A percentile compares a stretch with the other conserved stretches of the same genome.
Conservation (phyloP, 768 basidiomycete genomes). For the Boletellus emodensis region DNA sequence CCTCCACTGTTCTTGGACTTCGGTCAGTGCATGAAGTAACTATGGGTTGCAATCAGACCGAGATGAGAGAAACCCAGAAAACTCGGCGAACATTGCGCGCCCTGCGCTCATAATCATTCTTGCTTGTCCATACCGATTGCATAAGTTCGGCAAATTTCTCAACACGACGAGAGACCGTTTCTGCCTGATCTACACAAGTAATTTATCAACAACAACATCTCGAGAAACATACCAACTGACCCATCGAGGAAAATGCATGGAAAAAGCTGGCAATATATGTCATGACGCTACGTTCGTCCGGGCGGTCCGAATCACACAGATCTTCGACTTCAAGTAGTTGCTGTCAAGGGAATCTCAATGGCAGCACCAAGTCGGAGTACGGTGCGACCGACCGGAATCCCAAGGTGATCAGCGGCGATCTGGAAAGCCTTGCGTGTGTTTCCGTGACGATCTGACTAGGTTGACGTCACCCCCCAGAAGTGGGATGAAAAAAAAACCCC, state of each 20-base stretch:
- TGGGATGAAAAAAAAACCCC: not conserved
- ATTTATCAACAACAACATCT: not conserved
- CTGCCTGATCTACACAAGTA: conserved; percentile 71
- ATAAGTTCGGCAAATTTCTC: conserved; percentile 96
- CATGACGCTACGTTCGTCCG: conserved; percentile 97
- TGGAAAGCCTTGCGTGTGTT: conserved; percentile 88
- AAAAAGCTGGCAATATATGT: conserved; percentile 97
- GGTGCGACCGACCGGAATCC: conserved; percentile 70
- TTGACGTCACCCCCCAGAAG: conserved; percentile 8
- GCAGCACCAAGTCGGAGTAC: not conserved
- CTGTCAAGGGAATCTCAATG: conserved; percentile 36
- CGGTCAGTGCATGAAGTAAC: conserved; percentile 64
- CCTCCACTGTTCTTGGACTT: conserved; percentile 69
- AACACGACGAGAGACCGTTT: conserved; percentile 89
- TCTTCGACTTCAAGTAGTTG: conserved; percentile 96
- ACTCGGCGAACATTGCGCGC: conserved; percentile 53
- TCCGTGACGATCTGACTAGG: conserved; percentile 67
- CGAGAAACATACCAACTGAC: conserved; percentile 40
- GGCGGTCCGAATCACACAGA: conserved; percentile 79
- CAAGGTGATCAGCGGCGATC: conserved; percentile 82
- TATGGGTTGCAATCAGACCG: conserved; percentile 24
- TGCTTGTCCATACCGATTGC: conserved; percentile 84
- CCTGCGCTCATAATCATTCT: conserved; percentile 91
- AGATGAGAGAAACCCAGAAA: not conserved
- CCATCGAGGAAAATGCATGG: conserved; percentile 97